Conservation (phyloP, 305 asterid species). For the Fraxinus baroniana region DNA sequence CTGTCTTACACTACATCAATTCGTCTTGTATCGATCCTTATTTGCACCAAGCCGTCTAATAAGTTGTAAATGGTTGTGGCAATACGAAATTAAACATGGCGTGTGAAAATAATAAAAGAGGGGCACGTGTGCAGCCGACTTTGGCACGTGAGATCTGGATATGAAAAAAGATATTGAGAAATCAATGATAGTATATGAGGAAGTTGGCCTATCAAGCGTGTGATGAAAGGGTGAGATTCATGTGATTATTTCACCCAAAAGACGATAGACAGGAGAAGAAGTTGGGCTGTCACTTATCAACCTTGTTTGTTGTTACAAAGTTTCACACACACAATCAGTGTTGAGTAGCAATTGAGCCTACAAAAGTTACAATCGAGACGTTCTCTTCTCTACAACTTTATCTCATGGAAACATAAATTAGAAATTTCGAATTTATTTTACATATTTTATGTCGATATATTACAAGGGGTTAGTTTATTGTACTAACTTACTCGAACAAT, state of each 20-base stretch:
- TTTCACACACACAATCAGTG: slow-evolving; percentile 10
- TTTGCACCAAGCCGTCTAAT: background rate
- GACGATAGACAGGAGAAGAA: slow-evolving; percentile 38
- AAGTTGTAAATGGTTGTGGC: background rate
- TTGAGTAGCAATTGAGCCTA: slow-evolving; percentile 4
- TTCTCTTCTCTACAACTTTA: background rate
- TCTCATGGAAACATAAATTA: background rate
- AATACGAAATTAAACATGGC: background rate
- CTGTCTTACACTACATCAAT: background rate
- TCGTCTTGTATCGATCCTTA: background rate
- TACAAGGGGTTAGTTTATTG: background rate
- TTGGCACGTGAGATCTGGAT: slow-evolving; percentile 31
- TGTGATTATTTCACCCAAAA: slow-evolving; percentile 53
- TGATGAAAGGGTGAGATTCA: slow-evolving; percentile 57
- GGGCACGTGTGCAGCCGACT: slow-evolving; percentile 41
- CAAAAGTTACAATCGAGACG: background rate
- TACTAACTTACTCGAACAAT: background rate
- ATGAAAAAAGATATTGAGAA: slow-evolving; percentile 14
- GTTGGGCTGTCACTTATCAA: slow-evolving; percentile 58
- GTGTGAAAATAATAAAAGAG: background rate
- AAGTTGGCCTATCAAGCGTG: slow-evolving; percentile 50
- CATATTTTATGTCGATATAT: background rate
- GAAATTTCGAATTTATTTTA: background rate
- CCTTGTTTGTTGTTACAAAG: slow-evolving; percentile 39
- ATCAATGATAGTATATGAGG: slow-evolving; percentile 14